Conservation (phyloP, 805 yeast genomes). For the Hanseniaspora hatyaiensis region DNA sequence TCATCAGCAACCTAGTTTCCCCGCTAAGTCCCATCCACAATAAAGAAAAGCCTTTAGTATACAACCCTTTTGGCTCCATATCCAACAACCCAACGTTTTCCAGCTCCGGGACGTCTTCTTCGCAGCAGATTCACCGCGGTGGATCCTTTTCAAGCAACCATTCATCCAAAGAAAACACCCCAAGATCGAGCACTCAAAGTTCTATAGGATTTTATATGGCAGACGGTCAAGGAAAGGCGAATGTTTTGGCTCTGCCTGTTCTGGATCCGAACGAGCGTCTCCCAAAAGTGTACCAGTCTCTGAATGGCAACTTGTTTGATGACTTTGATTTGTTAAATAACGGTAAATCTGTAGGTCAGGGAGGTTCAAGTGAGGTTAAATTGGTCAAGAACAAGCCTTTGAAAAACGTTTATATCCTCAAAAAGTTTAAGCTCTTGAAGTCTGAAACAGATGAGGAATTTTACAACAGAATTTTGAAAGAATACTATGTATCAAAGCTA, state of each 20-base stretch:
- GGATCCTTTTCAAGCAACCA: background rate
- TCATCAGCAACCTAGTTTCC: background rate
- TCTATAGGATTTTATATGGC: constrained; percentile 26
- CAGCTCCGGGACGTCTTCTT: background rate
- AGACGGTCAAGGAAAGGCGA: constrained; percentile 34
- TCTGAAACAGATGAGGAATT: constrained; percentile 55
- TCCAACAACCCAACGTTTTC: constrained; percentile 7
- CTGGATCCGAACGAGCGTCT: constrained; percentile 54
- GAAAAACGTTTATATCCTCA: constrained; percentile 47
- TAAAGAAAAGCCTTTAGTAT: constrained; percentile 1
- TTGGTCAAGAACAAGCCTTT: constrained; percentile 28
- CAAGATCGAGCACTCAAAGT: background rate
- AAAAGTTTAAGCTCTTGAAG: constrained; percentile 47
- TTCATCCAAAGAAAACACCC: background rate
- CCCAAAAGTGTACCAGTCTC: constrained; percentile 44
- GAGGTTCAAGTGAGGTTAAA: constrained; percentile 61
- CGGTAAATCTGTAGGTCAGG: constrained; percentile 46
- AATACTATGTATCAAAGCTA: constrained; percentile 48
- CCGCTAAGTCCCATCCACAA: background rate
- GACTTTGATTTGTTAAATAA: constrained; percentile 40
- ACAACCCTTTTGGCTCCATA: constrained; percentile 14
- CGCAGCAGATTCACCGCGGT: background rate
- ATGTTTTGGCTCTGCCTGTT: constrained; percentile 49
- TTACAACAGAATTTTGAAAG: constrained; percentile 52
- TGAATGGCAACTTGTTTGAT: constrained; percentile 39